Base-by-base conservation (phyloP, 106 monocot species). In the Iris macrosiphon region DNA sequence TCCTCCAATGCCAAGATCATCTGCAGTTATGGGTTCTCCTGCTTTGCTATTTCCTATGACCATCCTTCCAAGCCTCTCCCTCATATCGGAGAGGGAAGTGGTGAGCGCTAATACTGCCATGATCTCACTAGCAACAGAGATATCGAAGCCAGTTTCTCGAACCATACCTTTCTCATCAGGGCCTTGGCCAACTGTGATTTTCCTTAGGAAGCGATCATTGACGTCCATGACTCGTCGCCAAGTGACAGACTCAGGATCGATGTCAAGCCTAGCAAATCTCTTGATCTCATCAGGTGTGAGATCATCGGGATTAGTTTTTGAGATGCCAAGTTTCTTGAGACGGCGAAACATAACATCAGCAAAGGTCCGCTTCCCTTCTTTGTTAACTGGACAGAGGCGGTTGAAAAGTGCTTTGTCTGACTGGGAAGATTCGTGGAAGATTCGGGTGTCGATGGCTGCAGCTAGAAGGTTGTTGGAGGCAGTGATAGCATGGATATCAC, bases 221-320 rank as follows among this genome's bases (percentile, higher is more conserved):
- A 91, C 84, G 63, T 99, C 98, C 91, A 91, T 84, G 33, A 99
- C 98, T 61, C 98, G 69, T 66, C 98, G 75, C 98, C 98, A 99
- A 16, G 91, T 99, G 33, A 99, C 63, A 4, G 91, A 91, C 14
- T 87, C 73, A 28, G 83, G 87, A 49, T 99, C 87, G 29, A 99
- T 87, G 52, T 99, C 87, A 21, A 99, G 81, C 45, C 98, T 75
- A 18, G 81, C 87, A 80, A 99, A 99, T 43, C 45, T 72, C 58
- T 66, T 80, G 3, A 87, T 53, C 60, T 99, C 98, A 22, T 99
- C 98, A 2, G 91, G 87, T 12, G 98, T 91, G 34, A 91, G 78
- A 32, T 87, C 91, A 37, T 78, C 71, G 14, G 98, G 98, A 30
- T 81, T 70, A 13, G 68, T 81, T 67, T 91, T 91, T 49, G 70